Conservation (phyloP, 2,329 filamentous ascomycete genomes). For the Cyphellophora europaea region DNA sequence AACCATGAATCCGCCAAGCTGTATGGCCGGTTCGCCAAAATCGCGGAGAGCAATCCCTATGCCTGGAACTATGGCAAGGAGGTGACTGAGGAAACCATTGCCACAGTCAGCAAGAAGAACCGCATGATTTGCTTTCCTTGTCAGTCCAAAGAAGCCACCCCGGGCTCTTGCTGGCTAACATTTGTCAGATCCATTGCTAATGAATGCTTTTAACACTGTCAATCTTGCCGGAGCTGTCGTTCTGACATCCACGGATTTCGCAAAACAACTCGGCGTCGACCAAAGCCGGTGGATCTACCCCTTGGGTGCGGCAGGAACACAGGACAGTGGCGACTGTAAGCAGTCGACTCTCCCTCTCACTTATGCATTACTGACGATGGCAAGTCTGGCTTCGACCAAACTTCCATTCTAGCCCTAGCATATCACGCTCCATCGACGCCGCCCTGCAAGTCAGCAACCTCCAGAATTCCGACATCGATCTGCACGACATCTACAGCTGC, state of each 20-base stretch:
- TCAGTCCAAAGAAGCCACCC: too few relatives aligned
- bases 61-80: conserved; percentile 49
- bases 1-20: conserved; percentile 49
- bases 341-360: conserved; percentile 5
- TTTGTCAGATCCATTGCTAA: conserved; percentile 51
- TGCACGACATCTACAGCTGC: conserved; percentile 59
- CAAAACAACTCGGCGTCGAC: conserved; percentile 45
- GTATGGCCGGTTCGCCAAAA: conserved; percentile 51
- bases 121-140: conserved; percentile 62
- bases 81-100: conserved; percentile 43
- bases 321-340: conserved; percentile 47
- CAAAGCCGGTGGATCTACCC: conserved; percentile 54
- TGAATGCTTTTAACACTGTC: conserved; percentile 64
- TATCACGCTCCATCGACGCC: conserved; percentile 48
- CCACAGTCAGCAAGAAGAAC: conserved; percentile 46
- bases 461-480: conserved; percentile 43
- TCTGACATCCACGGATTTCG: conserved; percentile 48
- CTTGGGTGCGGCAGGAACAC: conserved; percentile 53
- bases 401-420: conserved; percentile 49
- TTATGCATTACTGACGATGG: conserved; percentile 1
- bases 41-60: conserved; percentile 43
- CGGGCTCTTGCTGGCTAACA: too few relatives aligned
- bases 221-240: conserved; percentile 55
- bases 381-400: conserved; percentile 54
- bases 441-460: conserved; percentile 41